phyloP scores from a whole-genome alignment of 768 basidiomycete genomes.

The Lanmaoa pseudosensibilis region DNA sequence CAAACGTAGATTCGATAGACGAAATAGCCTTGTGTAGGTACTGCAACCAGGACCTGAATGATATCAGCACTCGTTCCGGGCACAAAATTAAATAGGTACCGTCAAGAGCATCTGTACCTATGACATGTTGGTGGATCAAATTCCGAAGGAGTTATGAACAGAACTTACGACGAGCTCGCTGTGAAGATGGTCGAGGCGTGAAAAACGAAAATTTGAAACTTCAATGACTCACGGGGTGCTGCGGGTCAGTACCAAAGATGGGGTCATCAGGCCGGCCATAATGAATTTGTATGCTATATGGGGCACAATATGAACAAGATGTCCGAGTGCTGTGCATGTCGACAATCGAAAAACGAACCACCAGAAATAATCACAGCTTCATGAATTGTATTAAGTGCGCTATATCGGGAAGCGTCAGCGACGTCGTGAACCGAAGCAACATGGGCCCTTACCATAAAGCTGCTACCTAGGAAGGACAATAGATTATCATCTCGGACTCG shows the following conservation, averaged over 20 bases:
- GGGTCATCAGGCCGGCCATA: too few relatives aligned
- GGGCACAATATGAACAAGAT: background rate
- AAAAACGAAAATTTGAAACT: too few relatives aligned
- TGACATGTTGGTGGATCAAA: background rate
- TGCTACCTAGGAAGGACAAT: slow-evolving; percentile 3
- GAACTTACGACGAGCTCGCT: background rate
- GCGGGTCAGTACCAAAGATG: too few relatives aligned
- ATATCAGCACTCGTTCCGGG: background rate
- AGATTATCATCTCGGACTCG: background rate
- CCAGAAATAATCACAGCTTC: slow-evolving; percentile 9
- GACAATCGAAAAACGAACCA: slow-evolving; percentile 4
- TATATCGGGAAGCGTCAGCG: background rate
- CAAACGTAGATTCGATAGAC: slow-evolving; percentile 15
- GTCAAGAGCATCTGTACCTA: slow-evolving; percentile 1
- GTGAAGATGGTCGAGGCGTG: too few relatives aligned
- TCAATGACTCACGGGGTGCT: too few relatives aligned
- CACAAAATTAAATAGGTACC: background rate
- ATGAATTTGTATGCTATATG: slow-evolving; percentile 8
- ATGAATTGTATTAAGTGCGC: slow-evolving; percentile 12
- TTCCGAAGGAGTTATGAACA: background rate
- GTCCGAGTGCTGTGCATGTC: too few relatives aligned
- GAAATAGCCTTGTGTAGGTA: slow-evolving; percentile 11
- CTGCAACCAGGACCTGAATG: slow-evolving; percentile 1
- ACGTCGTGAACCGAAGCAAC: too few relatives aligned
- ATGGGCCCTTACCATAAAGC: slow-evolving; percentile 5